These are phyloP conservation scores for Apophysomyces variabilis DNA, from an alignment of 371 early-diverging fungal genomes.

Conservation along the genomic window DNA sequence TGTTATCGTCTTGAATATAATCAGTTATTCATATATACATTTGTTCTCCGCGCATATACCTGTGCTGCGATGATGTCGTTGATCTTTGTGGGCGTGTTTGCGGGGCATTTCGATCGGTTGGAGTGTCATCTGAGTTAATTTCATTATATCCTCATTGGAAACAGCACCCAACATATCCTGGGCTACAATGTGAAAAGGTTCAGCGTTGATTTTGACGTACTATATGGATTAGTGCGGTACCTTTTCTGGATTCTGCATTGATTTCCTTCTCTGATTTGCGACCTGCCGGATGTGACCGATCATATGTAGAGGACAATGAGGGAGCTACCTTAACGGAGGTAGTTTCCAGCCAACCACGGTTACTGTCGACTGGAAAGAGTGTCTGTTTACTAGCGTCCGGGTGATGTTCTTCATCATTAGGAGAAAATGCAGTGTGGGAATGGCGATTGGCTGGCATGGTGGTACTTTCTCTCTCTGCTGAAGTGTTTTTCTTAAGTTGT, in stretches of 20 bases:
- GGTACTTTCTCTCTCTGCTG: not conserved
- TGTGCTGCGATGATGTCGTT: slow-evolving; percentile 2
- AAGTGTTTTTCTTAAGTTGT: not conserved
- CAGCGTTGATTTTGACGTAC: slow-evolving; percentile 3
- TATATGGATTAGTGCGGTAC: slow-evolving; percentile 6
- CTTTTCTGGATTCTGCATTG: slow-evolving; percentile 18
- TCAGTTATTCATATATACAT: not conserved
- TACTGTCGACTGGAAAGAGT: slow-evolving; percentile 13
- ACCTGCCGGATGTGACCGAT: slow-evolving; percentile 3
- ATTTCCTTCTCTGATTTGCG: slow-evolving; percentile 5
- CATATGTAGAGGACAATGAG: not conserved
- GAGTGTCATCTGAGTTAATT: slow-evolving; percentile 39
- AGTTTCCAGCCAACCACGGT: slow-evolving; percentile 27
- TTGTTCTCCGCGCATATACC: not conserved
- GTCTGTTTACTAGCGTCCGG: slow-evolving; percentile 8
- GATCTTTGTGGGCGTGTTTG: slow-evolving; percentile 12
- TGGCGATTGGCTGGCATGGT: not conserved
- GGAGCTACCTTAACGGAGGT: slow-evolving; percentile 6
- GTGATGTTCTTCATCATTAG: slow-evolving; percentile 4
- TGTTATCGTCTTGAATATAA: not conserved
- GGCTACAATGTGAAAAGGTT: slow-evolving; percentile 9
- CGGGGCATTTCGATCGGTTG: slow-evolving; percentile 25
- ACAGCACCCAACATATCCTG: slow-evolving; percentile 43
- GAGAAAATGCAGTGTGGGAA: slow-evolving; percentile 3
- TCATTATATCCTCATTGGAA: slow-evolving; percentile 48